Conservation (phyloP, 805 yeast genomes). For the Candida pini region DNA sequence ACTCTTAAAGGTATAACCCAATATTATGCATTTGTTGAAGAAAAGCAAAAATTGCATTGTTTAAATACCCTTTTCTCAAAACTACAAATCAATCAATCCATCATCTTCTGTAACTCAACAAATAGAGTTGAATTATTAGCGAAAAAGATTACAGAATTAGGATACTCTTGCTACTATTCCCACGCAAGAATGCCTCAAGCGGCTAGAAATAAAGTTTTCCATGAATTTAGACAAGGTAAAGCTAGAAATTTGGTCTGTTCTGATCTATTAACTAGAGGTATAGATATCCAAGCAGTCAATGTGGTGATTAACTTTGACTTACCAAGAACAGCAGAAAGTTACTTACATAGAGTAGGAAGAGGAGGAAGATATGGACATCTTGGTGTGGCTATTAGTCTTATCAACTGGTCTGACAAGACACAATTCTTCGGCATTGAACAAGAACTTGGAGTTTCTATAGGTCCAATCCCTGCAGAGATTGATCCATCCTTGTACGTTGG, state of each 20-base stretch:
- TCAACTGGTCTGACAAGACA: conserved; percentile 95
- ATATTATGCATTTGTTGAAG: conserved; percentile 97
- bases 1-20: conserved; percentile 95
- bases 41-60: conserved; percentile 92
- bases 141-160: conserved; percentile 91
- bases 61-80: conserved; percentile 91
- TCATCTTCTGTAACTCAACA: conserved; percentile 95
- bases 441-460: conserved; percentile 95
- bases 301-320: conserved; percentile 97
- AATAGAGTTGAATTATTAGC: conserved; percentile 94
- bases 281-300: conserved; percentile 97
- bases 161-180: conserved; percentile 93
- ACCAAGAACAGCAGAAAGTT: conserved; percentile 97
- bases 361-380: conserved; percentile 98
- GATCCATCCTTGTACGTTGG: conserved; percentile 86
- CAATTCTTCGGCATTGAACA: conserved; percentile 92
- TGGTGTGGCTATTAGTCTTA: conserved; percentile 94
- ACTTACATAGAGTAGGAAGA: conserved; percentile 97
- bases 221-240: conserved; percentile 96
- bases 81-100: conserved; percentile 92
- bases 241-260: conserved; percentile 97
- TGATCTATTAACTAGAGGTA: conserved; percentile 94
- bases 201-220: conserved; percentile 96
- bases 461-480: conserved; percentile 92
- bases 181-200: conserved; percentile 98